Evolutionary conservation across 179 eudicot species (phyloP).

Genomic region (Silene vulgaris): DNA sequence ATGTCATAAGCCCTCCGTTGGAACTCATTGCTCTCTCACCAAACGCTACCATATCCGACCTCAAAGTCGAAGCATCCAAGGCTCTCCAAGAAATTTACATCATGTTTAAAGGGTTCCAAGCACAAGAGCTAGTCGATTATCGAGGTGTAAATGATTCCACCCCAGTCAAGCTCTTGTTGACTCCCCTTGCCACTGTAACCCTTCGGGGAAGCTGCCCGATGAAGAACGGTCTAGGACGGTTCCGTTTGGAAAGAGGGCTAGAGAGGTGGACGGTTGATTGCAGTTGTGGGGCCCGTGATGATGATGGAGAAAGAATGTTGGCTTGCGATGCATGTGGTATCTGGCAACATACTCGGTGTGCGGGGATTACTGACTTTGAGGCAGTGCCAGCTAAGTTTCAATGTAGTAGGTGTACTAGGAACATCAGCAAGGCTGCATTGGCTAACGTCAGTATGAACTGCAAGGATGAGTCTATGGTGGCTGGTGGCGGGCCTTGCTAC

Average conservation of each 20-base stretch:
- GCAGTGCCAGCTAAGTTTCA: constrained; percentile 59
- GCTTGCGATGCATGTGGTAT: constrained; percentile 85
- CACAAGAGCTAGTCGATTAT: constrained; percentile 65
- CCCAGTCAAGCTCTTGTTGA: constrained; percentile 59
- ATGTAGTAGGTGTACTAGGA: constrained; percentile 42
- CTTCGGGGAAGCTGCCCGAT: constrained; percentile 52
- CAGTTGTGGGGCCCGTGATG: constrained; percentile 54
- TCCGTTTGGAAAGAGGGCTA: constrained; percentile 68
- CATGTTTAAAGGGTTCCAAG: constrained; percentile 62
- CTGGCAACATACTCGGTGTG: constrained; percentile 85
- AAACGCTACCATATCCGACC: constrained; percentile 62
- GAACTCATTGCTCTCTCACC: constrained; percentile 51
- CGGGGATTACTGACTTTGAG: constrained; percentile 57
- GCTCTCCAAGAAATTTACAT: constrained; percentile 73
- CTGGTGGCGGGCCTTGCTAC: constrained; percentile 13
- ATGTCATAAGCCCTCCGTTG: constrained; percentile 41
- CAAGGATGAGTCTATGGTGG: constrained; percentile 21
- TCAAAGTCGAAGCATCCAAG: constrained; percentile 66
- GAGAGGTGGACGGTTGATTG: constrained; percentile 72
- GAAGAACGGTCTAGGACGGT: constrained; percentile 46
- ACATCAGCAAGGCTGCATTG: constrained; percentile 7
- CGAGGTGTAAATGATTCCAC: constrained; percentile 70
- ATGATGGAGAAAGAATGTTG: constrained; percentile 90
- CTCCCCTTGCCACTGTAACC: constrained; percentile 36
- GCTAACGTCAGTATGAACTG: constrained; percentile 24